A percentile compares a stretch with the other conserved stretches of the same genome.
phyloP scores from a whole-genome alignment of 306 rosid genomes.

The Betula pendula region DNA sequence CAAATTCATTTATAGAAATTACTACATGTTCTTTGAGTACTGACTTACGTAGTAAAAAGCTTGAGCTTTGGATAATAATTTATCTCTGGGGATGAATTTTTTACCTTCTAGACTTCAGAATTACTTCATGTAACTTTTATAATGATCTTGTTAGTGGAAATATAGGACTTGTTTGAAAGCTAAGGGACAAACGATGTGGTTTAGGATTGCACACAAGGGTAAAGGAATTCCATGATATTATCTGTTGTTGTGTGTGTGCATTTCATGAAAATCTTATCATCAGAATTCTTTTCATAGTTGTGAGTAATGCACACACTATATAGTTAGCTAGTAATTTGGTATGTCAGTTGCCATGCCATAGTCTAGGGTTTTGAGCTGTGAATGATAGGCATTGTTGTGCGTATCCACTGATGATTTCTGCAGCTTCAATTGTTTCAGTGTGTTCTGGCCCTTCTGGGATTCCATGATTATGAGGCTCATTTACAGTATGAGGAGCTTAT shows the following conservation, averaged over 20 bases:
- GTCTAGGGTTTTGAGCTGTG: background rate
- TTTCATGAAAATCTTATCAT: background rate
- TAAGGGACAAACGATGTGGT: background rate
- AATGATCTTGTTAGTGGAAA: background rate
- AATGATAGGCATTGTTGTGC: background rate
- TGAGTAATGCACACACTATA: background rate
- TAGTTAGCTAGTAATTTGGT: background rate
- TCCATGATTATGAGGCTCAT: background rate
- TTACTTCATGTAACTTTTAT: background rate
- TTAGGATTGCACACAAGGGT: background rate
- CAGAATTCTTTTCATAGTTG: background rate
- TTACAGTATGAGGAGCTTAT: background rate
- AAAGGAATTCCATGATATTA: background rate
- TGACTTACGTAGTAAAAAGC: background rate
- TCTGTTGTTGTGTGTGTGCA: background rate
- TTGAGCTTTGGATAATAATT: background rate
- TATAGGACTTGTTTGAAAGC: background rate
- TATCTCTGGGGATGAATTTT: background rate
- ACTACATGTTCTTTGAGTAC: background rate
- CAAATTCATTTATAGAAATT: background rate
- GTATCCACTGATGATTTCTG: slow-evolving; percentile 2
- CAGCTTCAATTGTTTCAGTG: slow-evolving; percentile 13
- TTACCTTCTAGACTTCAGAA: background rate
- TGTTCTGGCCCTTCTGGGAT: slow-evolving; percentile 14
- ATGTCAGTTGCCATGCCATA: background rate